These are phyloP conservation scores for Chrysosphaeria jannelii DNA, from an alignment of 2,329 filamentous ascomycete species.

Conservation along the genomic window DNA sequence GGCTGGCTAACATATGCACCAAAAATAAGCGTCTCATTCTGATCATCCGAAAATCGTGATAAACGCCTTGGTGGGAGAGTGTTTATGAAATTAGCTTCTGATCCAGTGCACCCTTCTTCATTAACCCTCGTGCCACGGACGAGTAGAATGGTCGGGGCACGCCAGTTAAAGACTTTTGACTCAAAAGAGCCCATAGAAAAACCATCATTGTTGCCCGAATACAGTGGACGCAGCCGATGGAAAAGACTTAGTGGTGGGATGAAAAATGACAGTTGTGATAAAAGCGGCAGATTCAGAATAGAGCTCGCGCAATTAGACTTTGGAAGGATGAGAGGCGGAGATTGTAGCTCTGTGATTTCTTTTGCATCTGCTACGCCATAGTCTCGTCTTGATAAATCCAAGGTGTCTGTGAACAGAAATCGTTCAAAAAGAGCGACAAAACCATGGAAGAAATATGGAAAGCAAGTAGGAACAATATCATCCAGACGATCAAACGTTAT, in stretches of 20 bases:
- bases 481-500: slow-evolving; percentile 32
- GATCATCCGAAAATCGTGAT: slow-evolving; percentile 11
- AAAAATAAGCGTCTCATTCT: slow-evolving; percentile 22
- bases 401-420: slow-evolving; percentile 43
- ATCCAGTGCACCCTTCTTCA: slow-evolving; percentile 16
- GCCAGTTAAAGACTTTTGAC: slow-evolving; percentile 47
- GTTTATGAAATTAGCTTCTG: slow-evolving; percentile 25
- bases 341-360: slow-evolving; percentile 1
- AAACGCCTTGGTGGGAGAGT: slow-evolving; percentile 30
- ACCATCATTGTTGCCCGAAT: slow-evolving; percentile 37
- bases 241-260: slow-evolving; percentile 34
- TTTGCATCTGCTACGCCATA: too few species aligned
- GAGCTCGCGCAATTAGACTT: slow-evolving; percentile 17
- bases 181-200: slow-evolving; percentile 57
- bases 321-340: slow-evolving; percentile 15
- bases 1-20: slow-evolving; percentile 35
- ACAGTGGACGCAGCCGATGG: slow-evolving; percentile 31
- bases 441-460: slow-evolving; percentile 36
- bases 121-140: slow-evolving; percentile 32
- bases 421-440: slow-evolving; percentile 41
- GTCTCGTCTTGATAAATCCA: too few species aligned
- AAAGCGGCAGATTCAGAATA: slow-evolving; percentile 31
- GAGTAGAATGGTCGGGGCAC: slow-evolving; percentile 40
- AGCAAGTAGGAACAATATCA: slow-evolving; percentile 23
- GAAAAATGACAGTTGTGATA: slow-evolving; percentile 47